These are phyloP conservation scores for Leccinum fibrillosum DNA, from an alignment of 768 basidiomycete species.

Conservation along the genomic window DNA sequence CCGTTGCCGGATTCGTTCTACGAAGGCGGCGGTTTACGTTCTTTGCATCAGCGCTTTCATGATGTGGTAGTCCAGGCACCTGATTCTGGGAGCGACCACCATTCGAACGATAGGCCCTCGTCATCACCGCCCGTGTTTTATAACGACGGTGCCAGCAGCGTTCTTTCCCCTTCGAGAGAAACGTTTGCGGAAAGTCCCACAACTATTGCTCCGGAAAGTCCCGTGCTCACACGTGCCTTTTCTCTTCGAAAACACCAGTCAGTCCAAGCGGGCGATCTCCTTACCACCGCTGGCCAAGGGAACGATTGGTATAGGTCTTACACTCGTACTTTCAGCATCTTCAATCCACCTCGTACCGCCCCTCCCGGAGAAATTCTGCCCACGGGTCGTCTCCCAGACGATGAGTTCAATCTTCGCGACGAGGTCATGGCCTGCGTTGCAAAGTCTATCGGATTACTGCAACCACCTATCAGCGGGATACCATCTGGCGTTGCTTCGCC, in stretches of 20 bases:
- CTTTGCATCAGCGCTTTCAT: slow-evolving; percentile 89
- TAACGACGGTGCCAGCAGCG: slow-evolving; percentile 10
- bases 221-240: slow-evolving; percentile 19
- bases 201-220: background rate
- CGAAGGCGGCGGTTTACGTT: slow-evolving; percentile 84
- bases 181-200: slow-evolving; percentile 24
- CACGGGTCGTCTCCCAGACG: slow-evolving; percentile 36
- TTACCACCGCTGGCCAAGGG: slow-evolving; percentile 51
- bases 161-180: slow-evolving; percentile 19
- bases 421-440: slow-evolving; percentile 98
- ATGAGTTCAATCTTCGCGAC: slow-evolving; percentile 91
- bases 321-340: slow-evolving; percentile 46
- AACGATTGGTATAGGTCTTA: slow-evolving; percentile 46
- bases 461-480: slow-evolving; percentile 72
- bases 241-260: slow-evolving; percentile 35
- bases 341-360: slow-evolving; percentile 48
- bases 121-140: slow-evolving; percentile 13
- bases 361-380: slow-evolving; percentile 26
- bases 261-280: slow-evolving; percentile 76
- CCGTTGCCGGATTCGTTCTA: slow-evolving; percentile 91
- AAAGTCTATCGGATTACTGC: slow-evolving; percentile 91
- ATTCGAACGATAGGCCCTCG: slow-evolving; percentile 38
- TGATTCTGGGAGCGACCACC: slow-evolving; percentile 59
- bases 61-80: slow-evolving; percentile 43
- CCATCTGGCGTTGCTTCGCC: slow-evolving; percentile 70